Evolutionary conservation across 1,139 yeast genomes (phyloP), one percentile per base, ranked within the genome.

Genomic region (Hansenula sp.): DNA sequence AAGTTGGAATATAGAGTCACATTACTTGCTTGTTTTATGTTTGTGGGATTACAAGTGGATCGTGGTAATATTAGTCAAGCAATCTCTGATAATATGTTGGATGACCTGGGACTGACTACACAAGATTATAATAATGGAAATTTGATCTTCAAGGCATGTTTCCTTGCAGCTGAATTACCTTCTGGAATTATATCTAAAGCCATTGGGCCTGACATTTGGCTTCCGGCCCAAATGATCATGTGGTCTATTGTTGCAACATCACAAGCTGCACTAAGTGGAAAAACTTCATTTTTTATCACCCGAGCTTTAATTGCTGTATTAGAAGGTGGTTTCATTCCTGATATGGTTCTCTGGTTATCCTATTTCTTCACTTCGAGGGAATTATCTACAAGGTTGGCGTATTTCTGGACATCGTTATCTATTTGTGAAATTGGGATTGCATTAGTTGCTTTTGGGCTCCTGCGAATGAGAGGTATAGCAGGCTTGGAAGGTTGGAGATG

Each of bases 281-380:
- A 60, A 43, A 57, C 63, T 3, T 59, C 69, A 0, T 78, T 68
- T 51, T 68, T 60, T 40, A 61, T 66, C 8, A 65, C 74, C 10
- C 63, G 82, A 40, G 71, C 66, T 2, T 59, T 77, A 15, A 60
- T 76, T 19, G 82, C 81, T 4, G 41, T 61, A 4, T 60, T 74
- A 18, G 76, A 76, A 52, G 81, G 81, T 25, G 81, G 82, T 0
- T 77, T 77, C 45, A 74, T 77, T 39, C 75, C 80, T 3, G 81
- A 77, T 43, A 60, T 74, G 18, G 70, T 74, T 28, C 64, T 74
- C 18, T 77, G 78, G 72, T 62, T 77, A 44, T 70, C 79, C 5
- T 74, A 76, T 54, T 77, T 76, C 53, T 77, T 73, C 61, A 77
- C 74, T 8, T 53, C 72, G 27, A 63, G 57, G 10, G 81, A 77